Percentiles rank a stretch among this genome's conserved stretches.
Conservation (phyloP, 768 basidiomycete genomes). For the Boletus reticulatus region DNA sequence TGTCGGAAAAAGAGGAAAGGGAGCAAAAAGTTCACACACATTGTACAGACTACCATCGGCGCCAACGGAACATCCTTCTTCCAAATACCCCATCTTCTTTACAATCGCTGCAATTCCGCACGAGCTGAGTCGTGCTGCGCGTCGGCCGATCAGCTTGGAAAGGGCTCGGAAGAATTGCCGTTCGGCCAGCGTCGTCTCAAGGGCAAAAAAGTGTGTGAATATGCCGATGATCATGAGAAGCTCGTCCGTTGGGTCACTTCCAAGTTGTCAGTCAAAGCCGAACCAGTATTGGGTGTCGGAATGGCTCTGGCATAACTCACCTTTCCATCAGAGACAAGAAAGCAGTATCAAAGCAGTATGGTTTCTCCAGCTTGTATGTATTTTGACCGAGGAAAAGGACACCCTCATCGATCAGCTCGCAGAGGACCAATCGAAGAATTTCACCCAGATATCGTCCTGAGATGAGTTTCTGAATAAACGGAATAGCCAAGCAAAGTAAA, state of each 20-base stretch:
- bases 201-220: slow-evolving; percentile 94
- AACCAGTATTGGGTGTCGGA: not conserved
- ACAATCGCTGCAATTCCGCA: slow-evolving; percentile 98
- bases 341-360: slow-evolving; percentile 93
- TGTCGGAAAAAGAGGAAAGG: not conserved
- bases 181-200: slow-evolving; percentile 95
- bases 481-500: not conserved
- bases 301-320: slow-evolving; percentile 35
- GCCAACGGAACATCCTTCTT: slow-evolving; percentile 85
- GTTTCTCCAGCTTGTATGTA: slow-evolving; percentile 95
- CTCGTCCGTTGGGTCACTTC: slow-evolving; percentile 93
- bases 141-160: slow-evolving; percentile 82
- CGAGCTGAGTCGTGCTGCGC: slow-evolving; percentile 87
- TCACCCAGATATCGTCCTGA: slow-evolving; percentile 96
- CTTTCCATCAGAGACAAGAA: slow-evolving; percentile 97
- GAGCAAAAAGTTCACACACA: slow-evolving; percentile 41
- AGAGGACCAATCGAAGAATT: slow-evolving; percentile 91
- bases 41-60: slow-evolving; percentile 97
- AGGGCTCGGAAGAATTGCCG: slow-evolving; percentile 96
- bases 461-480: slow-evolving; percentile 73
- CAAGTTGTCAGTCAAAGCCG: not conserved
- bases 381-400: slow-evolving; percentile 97
- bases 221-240: slow-evolving; percentile 96
- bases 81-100: slow-evolving; percentile 90
- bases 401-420: slow-evolving; percentile 95